Conservation (phyloP, 1,284 basidiomycete genomes). For the Moniliophthora roreri region DNA sequence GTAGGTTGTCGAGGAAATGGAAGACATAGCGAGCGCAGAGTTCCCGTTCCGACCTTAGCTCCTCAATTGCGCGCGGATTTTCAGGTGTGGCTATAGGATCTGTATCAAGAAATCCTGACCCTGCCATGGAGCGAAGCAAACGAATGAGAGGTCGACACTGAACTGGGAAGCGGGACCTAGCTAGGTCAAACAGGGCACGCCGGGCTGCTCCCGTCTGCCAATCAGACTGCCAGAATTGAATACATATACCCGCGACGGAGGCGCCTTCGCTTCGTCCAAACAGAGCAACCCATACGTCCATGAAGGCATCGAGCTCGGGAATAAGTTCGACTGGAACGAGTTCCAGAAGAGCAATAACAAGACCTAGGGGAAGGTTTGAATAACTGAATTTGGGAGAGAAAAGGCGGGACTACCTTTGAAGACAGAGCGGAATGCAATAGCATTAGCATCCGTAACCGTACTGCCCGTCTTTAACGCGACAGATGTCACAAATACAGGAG, state of each 20-base stretch:
- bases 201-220: slow-evolving; percentile 61
- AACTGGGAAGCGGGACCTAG: slow-evolving; percentile 79
- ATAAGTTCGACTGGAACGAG: slow-evolving; percentile 72
- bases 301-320: slow-evolving; percentile 68
- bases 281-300: slow-evolving; percentile 78
- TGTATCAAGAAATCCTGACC: slow-evolving; percentile 66
- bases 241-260: slow-evolving; percentile 69
- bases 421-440: slow-evolving; percentile 80
- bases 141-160: slow-evolving; percentile 70
- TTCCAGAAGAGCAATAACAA: slow-evolving; percentile 72
- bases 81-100: slow-evolving; percentile 60
- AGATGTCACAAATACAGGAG: slow-evolving; percentile 74
- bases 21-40: slow-evolving; percentile 69
- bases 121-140: slow-evolving; percentile 77
- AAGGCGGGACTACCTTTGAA: slow-evolving; percentile 61
- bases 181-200: slow-evolving; percentile 77
- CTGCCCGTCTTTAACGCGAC: slow-evolving; percentile 67
- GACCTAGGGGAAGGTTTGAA: slow-evolving; percentile 39
- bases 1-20: slow-evolving; percentile 70
- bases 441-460: slow-evolving; percentile 75
- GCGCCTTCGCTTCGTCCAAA: slow-evolving; percentile 77
- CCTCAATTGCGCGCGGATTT: slow-evolving; percentile 35
- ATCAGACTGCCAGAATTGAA: slow-evolving; percentile 77
- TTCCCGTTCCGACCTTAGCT: slow-evolving; percentile 41
- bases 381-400: neutral